Conservation (phyloP, 108 stramenopile genomes). For the Cyclotella distinguenda region DNA sequence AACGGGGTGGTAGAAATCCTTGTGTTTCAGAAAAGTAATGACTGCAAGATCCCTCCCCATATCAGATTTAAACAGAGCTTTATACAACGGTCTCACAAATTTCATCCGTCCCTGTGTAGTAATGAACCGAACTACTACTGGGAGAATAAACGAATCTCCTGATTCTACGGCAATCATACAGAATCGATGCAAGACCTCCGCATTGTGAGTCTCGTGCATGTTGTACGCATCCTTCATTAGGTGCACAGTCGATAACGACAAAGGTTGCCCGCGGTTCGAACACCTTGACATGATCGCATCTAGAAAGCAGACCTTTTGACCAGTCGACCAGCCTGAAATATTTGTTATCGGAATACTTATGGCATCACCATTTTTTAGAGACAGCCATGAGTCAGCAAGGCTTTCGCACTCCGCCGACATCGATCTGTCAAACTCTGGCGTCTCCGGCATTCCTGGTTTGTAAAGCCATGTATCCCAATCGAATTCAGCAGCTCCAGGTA, state of each 20-base stretch:
- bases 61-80: slow-evolving; percentile 65
- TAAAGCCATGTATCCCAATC: slow-evolving; percentile 90
- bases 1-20: slow-evolving; percentile 94
- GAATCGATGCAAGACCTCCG: slow-evolving; percentile 92
- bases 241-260: slow-evolving; percentile 57
- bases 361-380: slow-evolving; percentile 8
- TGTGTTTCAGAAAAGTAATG: slow-evolving; percentile 78
- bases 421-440: slow-evolving; percentile 72
- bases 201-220: slow-evolving; percentile 70
- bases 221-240: slow-evolving; percentile 74
- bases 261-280: slow-evolving; percentile 35
- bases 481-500: slow-evolving; percentile 38
- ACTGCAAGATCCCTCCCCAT: slow-evolving; percentile 74
- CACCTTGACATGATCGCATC: slow-evolving; percentile 55
- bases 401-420: slow-evolving; percentile 66
- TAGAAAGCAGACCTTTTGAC: slow-evolving; percentile 85
- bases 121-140: slow-evolving; percentile 81
- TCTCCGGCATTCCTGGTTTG: slow-evolving; percentile 81
- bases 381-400: slow-evolving; percentile 62
- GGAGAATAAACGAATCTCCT: slow-evolving; percentile 67
- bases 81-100: slow-evolving; percentile 92
- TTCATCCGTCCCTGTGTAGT: slow-evolving; percentile 99
- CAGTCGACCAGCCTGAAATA: slow-evolving; percentile 77
- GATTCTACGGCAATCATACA: slow-evolving; percentile 80
- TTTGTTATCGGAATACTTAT: slow-evolving; percentile 35